Base-by-base conservation (phyloP, 2,329 filamentous ascomycete genomes). In the Penicillium vulpinum region DNA sequence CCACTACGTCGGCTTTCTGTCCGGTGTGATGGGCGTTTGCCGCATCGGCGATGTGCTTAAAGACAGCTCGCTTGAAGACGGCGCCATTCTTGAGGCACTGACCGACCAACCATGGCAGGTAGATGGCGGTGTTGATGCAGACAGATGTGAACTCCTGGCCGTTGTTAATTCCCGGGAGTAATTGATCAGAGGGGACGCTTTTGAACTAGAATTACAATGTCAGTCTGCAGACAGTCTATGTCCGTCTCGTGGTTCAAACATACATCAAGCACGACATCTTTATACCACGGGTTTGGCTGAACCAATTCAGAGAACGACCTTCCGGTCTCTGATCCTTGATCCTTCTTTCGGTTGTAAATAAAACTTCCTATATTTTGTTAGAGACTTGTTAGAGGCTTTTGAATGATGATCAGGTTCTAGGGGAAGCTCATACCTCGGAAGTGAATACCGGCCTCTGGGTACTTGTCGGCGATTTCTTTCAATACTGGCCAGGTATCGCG, bases 101-200 rank as follows among this genome's bases (percentile, higher is more conserved):
- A 0, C 90, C 89, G 0, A 90, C 79, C 0, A 97, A 86, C 85
- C 90, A 97, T 4, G 90, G 86, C 2, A 97, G 85, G 75, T 97
- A 97, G 56, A 97, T 77, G 40, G 89, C 85, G 0, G 90, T 90
- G 77, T 97, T 97, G 73, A 97, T 93, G 76, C 92, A 97, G 39
- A 96, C 87, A 1, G 90, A 93, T 8, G 85, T 91, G 73, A 94
- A 96, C 54, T 83, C 80, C 49, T 85, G 89, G 24, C 86, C 92
- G 11, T 88, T 88, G 58, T 91, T 87, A 51, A 88, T 83, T 18
- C 84, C 89, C 0, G 77, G 66, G 0, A 85, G 83, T 1, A 96
- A 77, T 63, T 88, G 81, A 10, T 68, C 58, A 10, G 81, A 72
- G 5, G 81, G 70, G 4, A 93, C 74, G 56, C 85, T 77, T 59